A percentile compares a stretch with the other conserved stretches of the same genome.
phyloP scores from a whole-genome alignment of 1,284 basidiomycete species.

The Heterobasidion parviporum region DNA sequence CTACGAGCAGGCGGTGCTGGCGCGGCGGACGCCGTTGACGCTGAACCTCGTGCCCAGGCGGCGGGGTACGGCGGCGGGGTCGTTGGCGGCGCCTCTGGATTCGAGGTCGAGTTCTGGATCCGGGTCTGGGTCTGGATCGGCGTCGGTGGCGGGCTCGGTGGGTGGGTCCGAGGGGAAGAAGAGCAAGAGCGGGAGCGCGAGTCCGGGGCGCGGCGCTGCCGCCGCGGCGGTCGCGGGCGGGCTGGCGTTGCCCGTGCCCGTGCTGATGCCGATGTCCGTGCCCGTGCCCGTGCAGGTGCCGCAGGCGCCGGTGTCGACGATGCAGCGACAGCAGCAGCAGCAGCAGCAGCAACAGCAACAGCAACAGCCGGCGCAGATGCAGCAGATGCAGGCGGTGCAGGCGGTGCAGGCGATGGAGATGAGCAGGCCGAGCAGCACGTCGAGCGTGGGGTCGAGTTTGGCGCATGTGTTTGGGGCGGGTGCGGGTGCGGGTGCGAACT shows the following conservation, averaged over 20 bases:
- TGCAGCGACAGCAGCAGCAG: no score
- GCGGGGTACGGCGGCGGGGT: conserved; percentile 12
- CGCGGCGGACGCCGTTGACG: conserved; percentile 51
- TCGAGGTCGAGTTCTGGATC: not conserved
- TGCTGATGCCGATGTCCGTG: not conserved
- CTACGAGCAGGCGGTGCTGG: conserved; percentile 69
- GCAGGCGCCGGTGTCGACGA: no score
- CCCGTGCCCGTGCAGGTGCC: not conserved
- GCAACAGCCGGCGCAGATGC: not conserved
- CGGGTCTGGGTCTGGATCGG: not conserved
- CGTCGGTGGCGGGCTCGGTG: conserved; percentile 13
- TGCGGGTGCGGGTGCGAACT: not conserved
- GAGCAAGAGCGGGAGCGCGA: conserved; percentile 17
- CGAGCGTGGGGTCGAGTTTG: not conserved
- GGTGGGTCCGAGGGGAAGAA: conserved; percentile 3
- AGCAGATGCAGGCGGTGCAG: not conserved
- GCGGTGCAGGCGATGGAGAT: not conserved
- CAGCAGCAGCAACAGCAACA: no score
- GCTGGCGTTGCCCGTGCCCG: not conserved
- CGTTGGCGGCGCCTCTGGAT: not conserved
- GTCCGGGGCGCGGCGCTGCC: conserved; percentile 4
- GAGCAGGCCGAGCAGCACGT: not conserved
- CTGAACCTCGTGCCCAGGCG: conserved; percentile 34
- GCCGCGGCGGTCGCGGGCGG: no score
- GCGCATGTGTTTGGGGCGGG: conserved; percentile 1